These are phyloP conservation scores for Thelephora terrestris DNA, from an alignment of 1,284 basidiomycete species.

Conservation along the genomic window DNA sequence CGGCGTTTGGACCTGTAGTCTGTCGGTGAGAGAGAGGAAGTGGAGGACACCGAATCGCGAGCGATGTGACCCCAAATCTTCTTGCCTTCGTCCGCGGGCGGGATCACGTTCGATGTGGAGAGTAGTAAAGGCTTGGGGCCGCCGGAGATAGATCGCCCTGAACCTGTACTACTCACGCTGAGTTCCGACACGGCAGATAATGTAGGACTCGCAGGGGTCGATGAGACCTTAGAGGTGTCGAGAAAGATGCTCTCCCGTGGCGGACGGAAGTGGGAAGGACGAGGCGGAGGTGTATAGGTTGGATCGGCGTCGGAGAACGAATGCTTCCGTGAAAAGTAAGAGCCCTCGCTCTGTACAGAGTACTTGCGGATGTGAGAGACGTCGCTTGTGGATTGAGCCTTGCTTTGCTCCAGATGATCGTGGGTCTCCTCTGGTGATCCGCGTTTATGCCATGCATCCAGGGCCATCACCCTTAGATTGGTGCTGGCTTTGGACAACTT, in stretches of 20 bases:
- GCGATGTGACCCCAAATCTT: conserved; percentile 32
- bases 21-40: conserved; percentile 49
- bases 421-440: conserved; percentile 8
- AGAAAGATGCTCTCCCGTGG: conserved; percentile 46
- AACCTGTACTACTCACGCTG: conserved; percentile 5
- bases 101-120: conserved; percentile 23
- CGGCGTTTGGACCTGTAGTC: conserved; percentile 19
- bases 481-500: conserved; percentile 59
- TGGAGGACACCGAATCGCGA: conserved; percentile 49
- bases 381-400: conserved; percentile 1
- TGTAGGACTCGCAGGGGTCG: conserved; percentile 32
- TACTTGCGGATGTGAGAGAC: conserved; percentile 1
- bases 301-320: background rate
- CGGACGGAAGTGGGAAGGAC: conserved; percentile 46
- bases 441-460: conserved; percentile 25
- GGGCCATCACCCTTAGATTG: conserved; percentile 59
- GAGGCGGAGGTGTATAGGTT: conserved; percentile 41
- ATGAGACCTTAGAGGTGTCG: conserved; percentile 20
- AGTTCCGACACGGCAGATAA: conserved; percentile 25
- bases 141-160: conserved; percentile 28
- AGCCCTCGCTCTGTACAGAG: background rate
- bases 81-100: conserved; percentile 33
- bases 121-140: conserved; percentile 48
- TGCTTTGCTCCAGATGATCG: background rate
- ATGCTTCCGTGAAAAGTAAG: background rate